phyloP scores from a whole-genome alignment of 768 basidiomycete species.

The Epithele typhae region DNA sequence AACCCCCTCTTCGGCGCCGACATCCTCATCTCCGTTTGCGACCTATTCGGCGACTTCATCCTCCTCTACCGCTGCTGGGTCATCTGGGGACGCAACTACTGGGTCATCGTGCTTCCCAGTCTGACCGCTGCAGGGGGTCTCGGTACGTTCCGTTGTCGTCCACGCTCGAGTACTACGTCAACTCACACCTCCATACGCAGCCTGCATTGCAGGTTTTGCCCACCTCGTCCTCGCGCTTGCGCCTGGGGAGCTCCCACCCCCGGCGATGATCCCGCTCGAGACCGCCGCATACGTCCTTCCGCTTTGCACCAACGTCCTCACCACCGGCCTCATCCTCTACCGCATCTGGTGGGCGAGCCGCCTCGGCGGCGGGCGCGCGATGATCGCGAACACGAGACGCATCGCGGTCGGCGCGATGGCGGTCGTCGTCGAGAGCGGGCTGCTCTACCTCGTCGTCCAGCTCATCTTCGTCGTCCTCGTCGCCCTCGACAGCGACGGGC shows the following conservation, averaged over 20 bases:
- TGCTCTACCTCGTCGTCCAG: conserved; percentile 35
- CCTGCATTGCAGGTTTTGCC: conserved; percentile 17
- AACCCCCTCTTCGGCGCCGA: conserved; percentile 25
- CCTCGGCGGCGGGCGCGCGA: background rate
- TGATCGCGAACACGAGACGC: background rate
- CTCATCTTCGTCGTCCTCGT: conserved; percentile 36
- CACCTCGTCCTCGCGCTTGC: background rate
- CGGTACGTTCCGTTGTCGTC: conserved; percentile 3
- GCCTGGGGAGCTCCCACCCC: background rate
- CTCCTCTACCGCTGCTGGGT: conserved; percentile 11
- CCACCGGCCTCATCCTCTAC: conserved; percentile 40
- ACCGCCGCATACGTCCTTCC: conserved; percentile 35
- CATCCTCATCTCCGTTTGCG: conserved; percentile 5
- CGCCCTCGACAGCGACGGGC: conserved; percentile 28
- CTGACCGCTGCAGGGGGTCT: conserved; percentile 4
- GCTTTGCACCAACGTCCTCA: conserved; percentile 37
- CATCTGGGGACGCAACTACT: conserved; percentile 8
- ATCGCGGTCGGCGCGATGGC: conserved; percentile 20
- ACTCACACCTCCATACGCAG: conserved; percentile 13
- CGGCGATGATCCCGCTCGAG: background rate
- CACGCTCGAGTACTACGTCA: background rate
- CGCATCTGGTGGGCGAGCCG: conserved; percentile 15
- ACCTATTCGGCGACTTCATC: conserved; percentile 7
- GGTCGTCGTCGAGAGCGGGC: conserved; percentile 37
- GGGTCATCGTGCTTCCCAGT: conserved; percentile 5